Base-by-base conservation (phyloP, 2,329 filamentous ascomycete species). In the Pseudopithomyces maydicus region DNA sequence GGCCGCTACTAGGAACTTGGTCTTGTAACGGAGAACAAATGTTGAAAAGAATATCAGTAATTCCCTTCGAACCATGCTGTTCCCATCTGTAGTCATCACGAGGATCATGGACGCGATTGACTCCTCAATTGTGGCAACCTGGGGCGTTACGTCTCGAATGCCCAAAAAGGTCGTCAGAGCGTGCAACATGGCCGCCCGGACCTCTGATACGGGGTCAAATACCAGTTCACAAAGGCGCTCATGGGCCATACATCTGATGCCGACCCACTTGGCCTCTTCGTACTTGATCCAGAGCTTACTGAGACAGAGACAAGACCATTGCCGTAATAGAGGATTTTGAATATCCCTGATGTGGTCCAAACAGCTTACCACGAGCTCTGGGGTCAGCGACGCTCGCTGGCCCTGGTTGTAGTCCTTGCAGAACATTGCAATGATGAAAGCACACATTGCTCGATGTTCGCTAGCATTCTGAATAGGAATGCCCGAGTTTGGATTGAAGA, bases 361-460 rank as follows among this genome's bases (percentile, higher is more conserved):
- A 72, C 94, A 98, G 66, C 90, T 94, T 36, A 90, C 88, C 81
- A 98, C 94, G 60, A 98, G 88, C 63, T 97, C 93, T 0, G 90
- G 90, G 64, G 91, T 91, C 65, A 97, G 88, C 72, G 93, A 97
- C 11, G 97, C 93, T 49, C 89, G 89, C 75, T 97, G 93, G 2
- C 94, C 95, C 61, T 95, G 91, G 62, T 89, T 90, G 76, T 97
- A 97, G 62, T 90, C 90, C 73, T 95, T 96, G 85, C 95, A 99
- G 61, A 99, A 92, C 85, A 97, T 96, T 23, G 94, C 90, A 41
- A 98, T 86, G 59, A 99, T 97, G 73, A 99, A 99, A 1, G 95
- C 93, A 74, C 95, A 98, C 95, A 99, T 99, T 42, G 95, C 95
- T 71, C 96, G 92, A 80, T 99, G 95, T 78, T 98, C 95, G 65